Evolutionary conservation across 2,329 filamentous ascomycete species (phyloP), one percentile per base, ranked within the genome.

Genomic region (Furcasterigmium sp.): DNA sequence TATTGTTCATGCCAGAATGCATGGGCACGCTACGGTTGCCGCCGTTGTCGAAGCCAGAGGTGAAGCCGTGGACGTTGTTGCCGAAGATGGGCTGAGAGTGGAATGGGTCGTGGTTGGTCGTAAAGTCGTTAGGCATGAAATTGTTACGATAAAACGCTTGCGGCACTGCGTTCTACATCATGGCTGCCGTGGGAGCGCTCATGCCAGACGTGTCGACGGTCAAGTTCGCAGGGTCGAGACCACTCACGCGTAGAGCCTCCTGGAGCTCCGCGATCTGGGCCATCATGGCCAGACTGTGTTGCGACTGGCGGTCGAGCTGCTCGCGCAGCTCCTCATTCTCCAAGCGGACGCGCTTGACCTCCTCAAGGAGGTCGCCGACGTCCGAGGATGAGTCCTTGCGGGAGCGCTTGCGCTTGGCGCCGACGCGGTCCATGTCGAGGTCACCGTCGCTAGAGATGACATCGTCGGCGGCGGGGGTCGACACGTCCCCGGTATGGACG

Each of bases 401-500:
- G 63, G 76, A 78, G 46, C 57, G 37, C 68, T 64, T 19, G 55
- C 59, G 34, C 55, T 47, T 41, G 29, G 15, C 10, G 47, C 48
- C 20, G 32, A 53, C 48, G 56, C 57, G 2, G 53, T 56, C n/a
- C 43, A 39, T 57, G 46, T 73, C 71, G 50, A 65, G 69, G 6
- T 75, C 72, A 39, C 69, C 69, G 41, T 73, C 71, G 28, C 70
- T 72, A 23, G 63, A 65, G 26, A 70, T 68, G 20, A 59, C 60
- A 15, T 55, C 61, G 18, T 53, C 52, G 23, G 65, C 60, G 38
- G 58, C 56, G 4, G 57, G 56, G 37, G 51, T 65, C 5, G 67
- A 58, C 21, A 59, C 65, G 32, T 70, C 67, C 38, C 74, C 72
- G 34, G 77, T 84, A 60, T 97, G 91, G n/a, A 94, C 87, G 20